These are phyloP conservation scores for Malus hybrid DNA, from an alignment of 331 rosid genomes.

Conservation along the genomic window DNA sequence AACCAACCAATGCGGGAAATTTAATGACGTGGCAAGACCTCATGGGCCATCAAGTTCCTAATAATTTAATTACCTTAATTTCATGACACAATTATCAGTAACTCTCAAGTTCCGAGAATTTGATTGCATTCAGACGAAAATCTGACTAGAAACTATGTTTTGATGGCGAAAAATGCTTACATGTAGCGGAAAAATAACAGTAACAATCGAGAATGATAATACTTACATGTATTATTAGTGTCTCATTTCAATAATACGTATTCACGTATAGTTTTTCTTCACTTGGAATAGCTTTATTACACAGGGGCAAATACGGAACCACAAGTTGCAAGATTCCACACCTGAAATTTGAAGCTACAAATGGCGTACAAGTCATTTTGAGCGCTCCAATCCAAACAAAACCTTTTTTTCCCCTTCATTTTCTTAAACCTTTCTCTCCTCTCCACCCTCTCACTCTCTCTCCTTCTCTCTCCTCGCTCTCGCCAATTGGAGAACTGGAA, in stretches of 20 bases:
- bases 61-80: neutral
- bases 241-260: too few species aligned
- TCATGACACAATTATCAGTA: neutral
- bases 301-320: slow-evolving; percentile 19
- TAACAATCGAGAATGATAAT: too few species aligned
- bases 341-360: slow-evolving; percentile 55
- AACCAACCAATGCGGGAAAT: slow-evolving; percentile 3
- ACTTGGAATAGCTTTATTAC: too few species aligned
- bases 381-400: slow-evolving; percentile 56
- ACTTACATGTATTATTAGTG: too few species aligned
- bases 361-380: slow-evolving; percentile 31
- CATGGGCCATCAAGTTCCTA: neutral
- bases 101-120: neutral
- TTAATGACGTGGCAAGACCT: neutral
- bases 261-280: too few species aligned
- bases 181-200: too few species aligned
- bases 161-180: neutral
- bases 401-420: slow-evolving; percentile 17
- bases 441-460: neutral
- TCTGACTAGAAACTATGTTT: neutral
- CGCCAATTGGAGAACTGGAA: slow-evolving; percentile 14
- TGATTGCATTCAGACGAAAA: neutral
- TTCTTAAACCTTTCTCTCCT: neutral
- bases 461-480: slow-evolving; percentile 6
- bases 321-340: slow-evolving; percentile 57